Percentiles rank a stretch among this genome's conserved stretches.
Conservation (phyloP, 2,329 filamentous ascomycete genomes). For the Fusarium ramigenum region DNA sequence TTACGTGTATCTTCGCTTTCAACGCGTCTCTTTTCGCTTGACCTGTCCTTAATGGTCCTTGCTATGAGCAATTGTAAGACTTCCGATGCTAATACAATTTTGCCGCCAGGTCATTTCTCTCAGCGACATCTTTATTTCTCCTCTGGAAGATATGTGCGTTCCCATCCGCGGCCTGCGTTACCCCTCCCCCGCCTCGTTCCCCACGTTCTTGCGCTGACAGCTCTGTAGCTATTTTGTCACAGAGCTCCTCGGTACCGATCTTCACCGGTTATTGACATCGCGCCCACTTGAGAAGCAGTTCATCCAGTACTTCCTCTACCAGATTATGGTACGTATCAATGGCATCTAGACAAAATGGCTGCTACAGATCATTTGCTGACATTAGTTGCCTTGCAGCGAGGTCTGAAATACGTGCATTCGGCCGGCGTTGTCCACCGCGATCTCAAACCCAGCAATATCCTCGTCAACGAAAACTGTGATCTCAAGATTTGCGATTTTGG, state of each 20-base stretch:
- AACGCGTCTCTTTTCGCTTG: background rate
- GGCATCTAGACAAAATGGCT: background rate
- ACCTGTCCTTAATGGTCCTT: constrained; percentile 33
- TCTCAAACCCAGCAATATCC: constrained; percentile 97
- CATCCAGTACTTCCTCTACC: constrained; percentile 99
- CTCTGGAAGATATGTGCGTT: constrained; percentile 93
- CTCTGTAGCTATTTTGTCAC: constrained; percentile 89
- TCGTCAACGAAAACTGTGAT: constrained; percentile 99
- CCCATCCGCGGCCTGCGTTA: constrained; percentile 15
- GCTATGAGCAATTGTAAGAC: constrained; percentile 11
- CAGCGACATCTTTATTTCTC: constrained; percentile 99
- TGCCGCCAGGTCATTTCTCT: constrained; percentile 85
- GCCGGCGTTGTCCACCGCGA: constrained; percentile 98
- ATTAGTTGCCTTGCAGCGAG: constrained; percentile 68
- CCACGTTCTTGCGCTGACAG: constrained; percentile 29
- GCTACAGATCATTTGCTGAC: constrained; percentile 18
- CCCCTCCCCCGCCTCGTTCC: constrained; percentile 16
- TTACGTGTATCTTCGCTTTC: background rate
- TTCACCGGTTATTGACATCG: constrained; percentile 94
- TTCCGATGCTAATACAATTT: constrained; percentile 14
- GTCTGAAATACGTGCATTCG: constrained; percentile 98
- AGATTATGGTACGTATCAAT: constrained; percentile 81
- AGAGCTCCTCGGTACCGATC: constrained; percentile 94
- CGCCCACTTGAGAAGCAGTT: constrained; percentile 98
- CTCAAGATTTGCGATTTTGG: constrained; percentile 99